Base-by-base conservation (phyloP, 1,284 basidiomycete species). In the Cutaneotrichosporon curvatum region DNA sequence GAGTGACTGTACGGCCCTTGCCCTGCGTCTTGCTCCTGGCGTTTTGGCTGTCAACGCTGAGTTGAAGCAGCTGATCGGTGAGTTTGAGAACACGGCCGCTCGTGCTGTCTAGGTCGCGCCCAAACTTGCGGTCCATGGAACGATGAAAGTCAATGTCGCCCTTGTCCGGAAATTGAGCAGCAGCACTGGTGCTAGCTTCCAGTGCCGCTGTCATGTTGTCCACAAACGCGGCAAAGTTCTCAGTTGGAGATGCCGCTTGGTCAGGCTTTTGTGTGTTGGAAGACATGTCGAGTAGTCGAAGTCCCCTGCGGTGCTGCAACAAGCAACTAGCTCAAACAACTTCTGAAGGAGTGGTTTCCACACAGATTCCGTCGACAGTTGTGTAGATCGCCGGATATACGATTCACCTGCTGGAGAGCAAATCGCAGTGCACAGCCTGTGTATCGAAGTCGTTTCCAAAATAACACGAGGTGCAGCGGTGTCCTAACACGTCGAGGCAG, bases 61-160 rank as follows among this genome's bases (percentile, higher is more conserved):
- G 71, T 18, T 64, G 58, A 23, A 90, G 65, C 8, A 92, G 72
- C 37, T 73, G 75, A 59, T 84, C 83, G 1, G 83, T 79, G 23
- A 90, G 66, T 2, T 70, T 62, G 14, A 72, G 50, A 0, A 71
- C 49, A 4, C 60, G 54, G 6, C 48, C 46, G 16, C 58, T 58
- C 2, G 65, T 58, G 18, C 43, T 50, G 44, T 71, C 67, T 11
- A 71, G 40, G 0, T 59, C 57, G 31, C 61, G 76, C 2, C 82
- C 82, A 51, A 94, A 77, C 12, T 73, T 75, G 14, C 78, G 71
- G 67, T 92, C 84, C 54, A 95, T 78, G 3, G 89, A 86, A 33
- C 85, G 81, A 70, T 94, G 85, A 67, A 92, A 94, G 37, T 77
- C 72, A 50, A 94, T 73, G 70, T 92, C 89, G 10, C 70, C 72